Conservation (phyloP, 148 eudicot genomes). For the Mesembryanthemum crystallinum region DNA sequence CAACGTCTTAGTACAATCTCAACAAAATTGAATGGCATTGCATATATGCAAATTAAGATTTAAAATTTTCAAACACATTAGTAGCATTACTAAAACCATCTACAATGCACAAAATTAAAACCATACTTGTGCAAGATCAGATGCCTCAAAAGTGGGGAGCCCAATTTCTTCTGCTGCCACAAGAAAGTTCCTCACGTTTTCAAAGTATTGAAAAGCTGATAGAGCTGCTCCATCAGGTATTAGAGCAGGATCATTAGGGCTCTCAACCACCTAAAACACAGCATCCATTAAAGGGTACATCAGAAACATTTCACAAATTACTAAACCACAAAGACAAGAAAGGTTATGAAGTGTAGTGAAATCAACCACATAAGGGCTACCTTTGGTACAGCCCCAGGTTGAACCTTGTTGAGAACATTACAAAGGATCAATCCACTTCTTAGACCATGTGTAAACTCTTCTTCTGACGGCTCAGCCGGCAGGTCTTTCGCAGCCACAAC, state of each 20-base stretch:
- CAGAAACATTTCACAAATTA: constrained; percentile 6
- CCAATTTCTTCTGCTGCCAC: constrained; percentile 76
- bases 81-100: background rate
- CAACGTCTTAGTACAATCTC: background rate
- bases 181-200: constrained; percentile 92
- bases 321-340: background rate
- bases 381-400: constrained; percentile 91
- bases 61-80: background rate
- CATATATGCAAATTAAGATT: background rate
- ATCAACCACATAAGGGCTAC: constrained; percentile 31
- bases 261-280: constrained; percentile 68
- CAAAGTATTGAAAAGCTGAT: constrained; percentile 92
- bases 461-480: constrained; percentile 93
- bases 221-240: constrained; percentile 95
- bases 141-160: constrained; percentile 91
- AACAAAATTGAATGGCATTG: background rate
- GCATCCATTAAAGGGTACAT: background rate
- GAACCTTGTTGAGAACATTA: constrained; percentile 78
- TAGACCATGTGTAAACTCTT: constrained; percentile 76
- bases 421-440: constrained; percentile 92
- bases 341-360: background rate
- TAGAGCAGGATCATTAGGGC: constrained; percentile 65
- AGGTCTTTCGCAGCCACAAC: constrained; percentile 83
- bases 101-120: background rate
- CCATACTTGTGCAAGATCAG: constrained; percentile 94